Evolutionary conservation across 306 rosid genomes (phyloP).

Genomic region (Prunus campanulata): DNA sequence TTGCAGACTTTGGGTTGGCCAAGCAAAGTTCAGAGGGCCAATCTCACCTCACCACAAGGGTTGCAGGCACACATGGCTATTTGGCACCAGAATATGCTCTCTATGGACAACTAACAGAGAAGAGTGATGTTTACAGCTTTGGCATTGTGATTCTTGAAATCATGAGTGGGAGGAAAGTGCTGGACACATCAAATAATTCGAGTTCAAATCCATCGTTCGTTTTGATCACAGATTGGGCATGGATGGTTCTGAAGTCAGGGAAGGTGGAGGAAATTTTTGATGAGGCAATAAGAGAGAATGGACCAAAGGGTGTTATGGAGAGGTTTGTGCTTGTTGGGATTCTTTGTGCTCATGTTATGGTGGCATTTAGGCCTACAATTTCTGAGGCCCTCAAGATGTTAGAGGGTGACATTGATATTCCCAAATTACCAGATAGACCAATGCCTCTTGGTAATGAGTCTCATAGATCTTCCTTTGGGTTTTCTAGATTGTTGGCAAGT

Average conservation of each 20-base stretch:
- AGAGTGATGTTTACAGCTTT: constrained; percentile 77
- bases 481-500: constrained; percentile 27
- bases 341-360: constrained; percentile 84
- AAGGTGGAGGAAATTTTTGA: constrained; percentile 49
- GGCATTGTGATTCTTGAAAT: constrained; percentile 77
- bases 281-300: constrained; percentile 41
- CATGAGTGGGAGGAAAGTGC: constrained; percentile 77
- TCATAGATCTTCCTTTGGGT: constrained; percentile 44
- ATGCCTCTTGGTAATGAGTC: constrained; percentile 70
- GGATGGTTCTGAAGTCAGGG: constrained; percentile 56
- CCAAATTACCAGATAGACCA: constrained; percentile 67
- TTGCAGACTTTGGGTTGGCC: constrained; percentile 74
- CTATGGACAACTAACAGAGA: constrained; percentile 72
- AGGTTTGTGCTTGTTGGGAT: constrained; percentile 81
- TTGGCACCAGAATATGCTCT: constrained; percentile 83
- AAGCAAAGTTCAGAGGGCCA: constrained; percentile 60
- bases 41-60: constrained; percentile 75
- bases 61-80: constrained; percentile 81
- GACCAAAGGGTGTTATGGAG: constrained; percentile 64
- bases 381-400: constrained; percentile 77
- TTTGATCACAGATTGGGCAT: constrained; percentile 84
- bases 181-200: constrained; percentile 40
- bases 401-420: constrained; percentile 85
- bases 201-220: constrained; percentile 33
- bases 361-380: constrained; percentile 84